Base-by-base conservation (phyloP, 257 asterid genomes). In the Primulina huaijiensis region DNA sequence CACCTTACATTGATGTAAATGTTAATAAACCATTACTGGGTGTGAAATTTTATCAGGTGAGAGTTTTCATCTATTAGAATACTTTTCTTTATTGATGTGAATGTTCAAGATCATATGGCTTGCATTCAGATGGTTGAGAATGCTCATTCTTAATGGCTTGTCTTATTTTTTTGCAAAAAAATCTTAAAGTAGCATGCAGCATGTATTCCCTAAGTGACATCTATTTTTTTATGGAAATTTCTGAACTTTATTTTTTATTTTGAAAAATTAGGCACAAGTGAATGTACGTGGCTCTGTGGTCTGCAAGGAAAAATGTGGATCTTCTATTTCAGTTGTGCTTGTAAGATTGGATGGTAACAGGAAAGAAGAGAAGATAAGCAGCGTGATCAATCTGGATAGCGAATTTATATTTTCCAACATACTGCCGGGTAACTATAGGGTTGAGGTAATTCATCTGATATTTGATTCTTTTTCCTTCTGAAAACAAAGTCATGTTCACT, bases 401-500 rank as follows among this genome's bases (percentile, higher is more conserved):
- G 90, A 84, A n/a, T 90, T 90, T 72, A 75, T 77, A 73, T 90
- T 93, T 83, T 68, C 91, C 68, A 85, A 81, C 74, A 87, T 93
- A 25, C 95, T 93, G 60, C 97, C 98, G 17, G 98, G 98, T 68
- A 87, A 87, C 83, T 90, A 93, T 79, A 86, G 83, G 83, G 79
- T 93, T 73, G 97, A 93, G 98, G 98, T 92, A 92, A 76, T 71
- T 55, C 64, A 40, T 43, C 76, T 12, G 62, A 74, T 75, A 74
- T 71, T 52, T 21, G 62, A 25, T 76, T 72, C 67, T 71, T 74
- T 74, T 46, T 40, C 68, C 64, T 68, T 31, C 34, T 53, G 58
- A 31, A 69, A 52, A 35, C 14, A 37, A 60, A 37, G 57, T 6
- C 55, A 59, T 64, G 14, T 37, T 40, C 56, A 33, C 37, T 17